phyloP scores from a whole-genome alignment of 352 stramenopile species.

The Elongisporangium prolatum region DNA sequence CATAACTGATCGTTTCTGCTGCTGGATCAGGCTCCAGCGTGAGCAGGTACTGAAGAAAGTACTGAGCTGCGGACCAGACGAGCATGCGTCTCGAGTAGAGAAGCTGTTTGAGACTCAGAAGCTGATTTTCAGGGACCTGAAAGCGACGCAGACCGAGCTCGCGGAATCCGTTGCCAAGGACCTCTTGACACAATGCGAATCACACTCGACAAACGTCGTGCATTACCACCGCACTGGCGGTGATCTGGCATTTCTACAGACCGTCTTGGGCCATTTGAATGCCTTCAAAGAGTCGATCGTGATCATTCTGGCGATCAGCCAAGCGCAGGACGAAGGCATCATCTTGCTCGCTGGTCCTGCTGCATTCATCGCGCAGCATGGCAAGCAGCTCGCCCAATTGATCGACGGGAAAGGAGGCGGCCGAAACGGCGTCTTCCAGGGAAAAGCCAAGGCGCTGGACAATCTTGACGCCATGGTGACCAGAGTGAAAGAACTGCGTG shows the following conservation, averaged over 20 bases:
- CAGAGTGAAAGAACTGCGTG: slow-evolving; percentile 35
- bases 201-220: slow-evolving; percentile 26
- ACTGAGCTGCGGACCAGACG: slow-evolving; percentile 54
- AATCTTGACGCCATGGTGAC: slow-evolving; percentile 35
- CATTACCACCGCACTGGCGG: slow-evolving; percentile 57
- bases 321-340: slow-evolving; percentile 39
- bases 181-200: slow-evolving; percentile 20
- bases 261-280: slow-evolving; percentile 37
- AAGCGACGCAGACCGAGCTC: slow-evolving; percentile 70
- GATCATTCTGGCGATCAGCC: slow-evolving; percentile 46
- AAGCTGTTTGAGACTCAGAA: slow-evolving; percentile 64
- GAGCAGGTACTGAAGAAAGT: slow-evolving; percentile 70
- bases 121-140: slow-evolving; percentile 51
- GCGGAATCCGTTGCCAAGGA: slow-evolving; percentile 39
- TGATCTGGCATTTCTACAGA: slow-evolving; percentile 65
- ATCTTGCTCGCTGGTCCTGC: slow-evolving; percentile 66
- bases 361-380: slow-evolving; percentile 48
- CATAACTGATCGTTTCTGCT: neutral
- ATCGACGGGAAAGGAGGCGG: slow-evolving; percentile 75
- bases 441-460: slow-evolving; percentile 57
- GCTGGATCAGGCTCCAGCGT: slow-evolving; percentile 35
- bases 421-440: slow-evolving; percentile 73
- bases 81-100: slow-evolving; percentile 59
- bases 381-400: slow-evolving; percentile 39
- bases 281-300: slow-evolving; percentile 27